Conservation (phyloP, 2,329 filamentous ascomycete species). For the Lachnellula occidentalis region DNA sequence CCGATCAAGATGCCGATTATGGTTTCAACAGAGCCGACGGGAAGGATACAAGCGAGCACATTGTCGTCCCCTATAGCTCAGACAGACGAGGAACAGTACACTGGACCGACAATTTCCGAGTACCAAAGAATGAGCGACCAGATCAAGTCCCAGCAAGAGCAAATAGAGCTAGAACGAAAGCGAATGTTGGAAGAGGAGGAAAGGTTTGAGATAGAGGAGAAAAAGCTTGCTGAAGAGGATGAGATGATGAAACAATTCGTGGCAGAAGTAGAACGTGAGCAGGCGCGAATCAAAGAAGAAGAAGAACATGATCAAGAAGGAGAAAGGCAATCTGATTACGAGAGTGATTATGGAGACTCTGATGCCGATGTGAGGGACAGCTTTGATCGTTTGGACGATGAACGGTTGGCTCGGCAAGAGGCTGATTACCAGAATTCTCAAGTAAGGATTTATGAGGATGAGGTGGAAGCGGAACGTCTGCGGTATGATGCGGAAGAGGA, state of each 20-base stretch:
- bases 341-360: background rate
- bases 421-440: background rate
- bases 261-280: constrained; percentile 8
- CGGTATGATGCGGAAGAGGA: constrained; percentile 2
- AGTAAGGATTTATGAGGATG: background rate
- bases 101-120: constrained; percentile 1
- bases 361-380: background rate
- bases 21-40: background rate
- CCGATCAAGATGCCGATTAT: background rate
- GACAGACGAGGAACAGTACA: background rate
- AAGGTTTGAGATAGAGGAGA: constrained; percentile 12
- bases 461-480: background rate
- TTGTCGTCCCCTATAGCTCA: background rate
- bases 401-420: background rate
- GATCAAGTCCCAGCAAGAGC: constrained; percentile 11
- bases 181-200: constrained; percentile 10
- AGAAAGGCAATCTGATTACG: background rate
- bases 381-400: background rate
- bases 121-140: constrained; percentile 10
- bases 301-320: background rate
- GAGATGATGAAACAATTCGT: constrained; percentile 14
- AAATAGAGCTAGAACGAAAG: constrained; percentile 15
- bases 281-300: constrained; percentile 2
- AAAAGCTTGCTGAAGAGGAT: constrained; percentile 10
- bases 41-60: background rate